phyloP scores from a whole-genome alignment of 306 rosid species.

The Trichosanthes cucumerina region DNA sequence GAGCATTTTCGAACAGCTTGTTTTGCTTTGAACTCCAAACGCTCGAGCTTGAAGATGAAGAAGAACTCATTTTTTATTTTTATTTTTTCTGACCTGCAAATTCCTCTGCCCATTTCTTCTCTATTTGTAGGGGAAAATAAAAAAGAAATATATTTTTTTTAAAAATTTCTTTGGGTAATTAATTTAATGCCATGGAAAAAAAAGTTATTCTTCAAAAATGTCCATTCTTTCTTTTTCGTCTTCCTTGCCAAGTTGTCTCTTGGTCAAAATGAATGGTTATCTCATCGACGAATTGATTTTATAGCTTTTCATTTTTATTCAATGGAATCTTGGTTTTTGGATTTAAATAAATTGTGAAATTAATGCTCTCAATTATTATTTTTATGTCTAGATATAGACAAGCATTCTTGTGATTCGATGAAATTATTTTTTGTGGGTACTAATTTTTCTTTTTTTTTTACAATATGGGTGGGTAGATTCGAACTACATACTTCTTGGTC shows the following conservation, averaged over 20 bases:
- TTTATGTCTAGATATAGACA: too few species aligned
- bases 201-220: not conserved
- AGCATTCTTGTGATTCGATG: too few species aligned
- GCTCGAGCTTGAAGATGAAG: conserved; percentile 24
- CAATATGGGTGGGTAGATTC: too few species aligned
- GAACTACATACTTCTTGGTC: too few species aligned
- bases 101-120: not conserved
- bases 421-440: too few species aligned
- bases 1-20: conserved; percentile 70
- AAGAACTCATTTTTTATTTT: not conserved
- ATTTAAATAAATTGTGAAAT: too few species aligned
- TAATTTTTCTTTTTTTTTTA: too few species aligned
- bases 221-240: not conserved
- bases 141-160: not conserved
- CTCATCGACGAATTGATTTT: too few species aligned
- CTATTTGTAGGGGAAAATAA: not conserved
- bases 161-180: too few species aligned
- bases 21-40: conserved; percentile 57
- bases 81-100: not conserved
- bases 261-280: not conserved
- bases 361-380: too few species aligned
- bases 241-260: not conserved
- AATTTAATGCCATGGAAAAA: not conserved
- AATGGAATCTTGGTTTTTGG: too few species aligned
- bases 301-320: too few species aligned